Percentiles rank a stretch among this genome's conserved stretches.
Evolutionary conservation across 1,139 yeast species (phyloP).

Genomic region (Debaryomycetaceae sp.): DNA sequence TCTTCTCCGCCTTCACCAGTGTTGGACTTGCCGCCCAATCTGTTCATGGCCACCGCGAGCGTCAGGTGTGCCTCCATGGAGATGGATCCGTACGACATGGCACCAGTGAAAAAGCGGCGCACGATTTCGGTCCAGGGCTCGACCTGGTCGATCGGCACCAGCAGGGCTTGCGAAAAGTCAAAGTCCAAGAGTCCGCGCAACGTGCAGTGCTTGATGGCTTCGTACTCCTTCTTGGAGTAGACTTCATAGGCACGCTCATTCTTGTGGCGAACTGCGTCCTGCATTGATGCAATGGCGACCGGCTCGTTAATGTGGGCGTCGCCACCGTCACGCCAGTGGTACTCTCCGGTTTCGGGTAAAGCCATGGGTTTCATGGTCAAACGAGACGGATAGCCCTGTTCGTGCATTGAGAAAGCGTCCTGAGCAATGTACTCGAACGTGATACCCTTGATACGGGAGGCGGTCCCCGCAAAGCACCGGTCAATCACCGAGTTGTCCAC

Average conservation of each 20-base stretch:
- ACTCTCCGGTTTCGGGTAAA: constrained; percentile 92
- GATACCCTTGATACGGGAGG: constrained; percentile 91
- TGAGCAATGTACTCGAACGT: constrained; percentile 93
- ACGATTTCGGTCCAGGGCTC: constrained; percentile 99
- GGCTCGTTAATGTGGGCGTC: constrained; percentile 94
- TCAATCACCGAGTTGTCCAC: constrained; percentile 92
- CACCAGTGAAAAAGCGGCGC: constrained; percentile 95
- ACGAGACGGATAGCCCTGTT: constrained; percentile 80
- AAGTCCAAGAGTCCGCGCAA: constrained; percentile 88
- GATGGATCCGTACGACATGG: constrained; percentile 98
- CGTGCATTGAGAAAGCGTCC: constrained; percentile 91
- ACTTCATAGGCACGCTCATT: constrained; percentile 88
- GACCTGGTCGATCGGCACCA: constrained; percentile 93
- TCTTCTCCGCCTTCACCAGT: constrained; percentile 99
- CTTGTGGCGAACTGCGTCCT: constrained; percentile 94
- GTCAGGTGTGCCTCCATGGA: constrained; percentile 98
- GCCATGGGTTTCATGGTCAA: constrained; percentile 60
- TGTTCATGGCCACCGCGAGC: constrained; percentile 95
- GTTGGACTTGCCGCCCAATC: constrained; percentile 94
- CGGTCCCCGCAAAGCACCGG: constrained; percentile 94
- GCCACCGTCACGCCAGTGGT: constrained; percentile 98
- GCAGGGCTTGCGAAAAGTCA: constrained; percentile 56
- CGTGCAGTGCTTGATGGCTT: constrained; percentile 87
- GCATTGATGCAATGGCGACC: constrained; percentile 85
- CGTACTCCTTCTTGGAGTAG: constrained; percentile 81